phyloP scores from a whole-genome alignment of 768 basidiomycete genomes.

The Tricholoma terreum region DNA sequence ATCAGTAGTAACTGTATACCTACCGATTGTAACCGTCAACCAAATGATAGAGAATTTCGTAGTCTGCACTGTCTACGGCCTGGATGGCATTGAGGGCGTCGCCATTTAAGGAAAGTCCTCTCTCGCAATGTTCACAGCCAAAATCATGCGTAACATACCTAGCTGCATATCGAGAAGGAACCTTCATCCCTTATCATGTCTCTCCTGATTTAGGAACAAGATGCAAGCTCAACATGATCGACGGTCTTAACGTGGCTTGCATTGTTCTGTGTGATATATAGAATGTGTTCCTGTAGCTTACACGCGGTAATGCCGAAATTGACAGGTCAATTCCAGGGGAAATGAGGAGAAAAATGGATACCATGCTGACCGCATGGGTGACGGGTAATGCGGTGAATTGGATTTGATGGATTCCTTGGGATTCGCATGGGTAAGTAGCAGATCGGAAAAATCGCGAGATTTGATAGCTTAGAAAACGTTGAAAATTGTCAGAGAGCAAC shows the following conservation, averaged over 20 bases:
- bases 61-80: not conserved
- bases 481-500: too few species aligned
- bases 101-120: too few species aligned
- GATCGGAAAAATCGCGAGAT: not conserved
- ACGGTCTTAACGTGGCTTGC: not conserved
- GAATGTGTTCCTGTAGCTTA: not conserved
- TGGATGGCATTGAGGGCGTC: too few species aligned
- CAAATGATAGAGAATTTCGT: not conserved
- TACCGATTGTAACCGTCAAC: too few species aligned
- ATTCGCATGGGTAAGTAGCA: not conserved
- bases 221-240: not conserved
- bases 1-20: not conserved
- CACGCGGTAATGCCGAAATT: too few species aligned
- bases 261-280: not conserved
- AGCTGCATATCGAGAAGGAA: too few species aligned
- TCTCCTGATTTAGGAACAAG: conserved; percentile 9
- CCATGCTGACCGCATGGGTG: conserved; percentile 11
- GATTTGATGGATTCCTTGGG: conserved; percentile 15
- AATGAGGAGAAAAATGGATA: too few species aligned
- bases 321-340: too few species aligned
- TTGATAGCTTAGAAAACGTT: not conserved
- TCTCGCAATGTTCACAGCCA: too few species aligned
- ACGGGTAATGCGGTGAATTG: not conserved
- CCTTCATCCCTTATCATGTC: not conserved
- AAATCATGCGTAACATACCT: too few species aligned